These are phyloP conservation scores for Fusarium zealandicum DNA, from an alignment of 2,329 filamentous ascomycete species.

Conservation along the genomic window DNA sequence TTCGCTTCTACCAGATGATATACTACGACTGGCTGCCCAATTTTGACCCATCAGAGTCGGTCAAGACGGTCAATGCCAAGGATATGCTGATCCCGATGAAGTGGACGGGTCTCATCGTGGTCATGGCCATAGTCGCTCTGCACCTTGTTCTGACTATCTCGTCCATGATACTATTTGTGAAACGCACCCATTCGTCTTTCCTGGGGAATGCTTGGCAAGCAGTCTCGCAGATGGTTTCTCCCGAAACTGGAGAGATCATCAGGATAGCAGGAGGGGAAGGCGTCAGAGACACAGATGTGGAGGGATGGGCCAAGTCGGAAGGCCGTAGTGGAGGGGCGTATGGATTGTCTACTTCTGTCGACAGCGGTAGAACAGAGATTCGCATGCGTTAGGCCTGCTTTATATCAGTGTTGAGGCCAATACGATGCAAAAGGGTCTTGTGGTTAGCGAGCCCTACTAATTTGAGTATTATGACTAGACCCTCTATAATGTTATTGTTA, in stretches of 20 bases:
- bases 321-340: background rate
- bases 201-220: slow-evolving; percentile 23
- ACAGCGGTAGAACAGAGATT: background rate
- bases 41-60: background rate
- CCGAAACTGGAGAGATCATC: slow-evolving; percentile 16
- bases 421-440: no score
- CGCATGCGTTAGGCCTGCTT: background rate
- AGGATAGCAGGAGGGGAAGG: background rate
- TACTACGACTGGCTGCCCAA: slow-evolving; percentile 2
- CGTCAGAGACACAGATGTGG: slow-evolving; percentile 11
- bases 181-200: background rate
- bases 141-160: background rate
- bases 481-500: no score
- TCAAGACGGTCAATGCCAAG: background rate
- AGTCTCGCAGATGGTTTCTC: slow-evolving; percentile 10
- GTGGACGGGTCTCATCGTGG: background rate
- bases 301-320: background rate
- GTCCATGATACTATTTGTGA: background rate
- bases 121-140: background rate
- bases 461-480: no score
- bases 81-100: background rate
- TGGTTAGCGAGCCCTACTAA: no score
- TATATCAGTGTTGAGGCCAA: no score
- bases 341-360: background rate
- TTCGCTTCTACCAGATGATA: slow-evolving; percentile 7